phyloP scores from a whole-genome alignment of 768 basidiomycete genomes.

The Dentipellis fragilis region DNA sequence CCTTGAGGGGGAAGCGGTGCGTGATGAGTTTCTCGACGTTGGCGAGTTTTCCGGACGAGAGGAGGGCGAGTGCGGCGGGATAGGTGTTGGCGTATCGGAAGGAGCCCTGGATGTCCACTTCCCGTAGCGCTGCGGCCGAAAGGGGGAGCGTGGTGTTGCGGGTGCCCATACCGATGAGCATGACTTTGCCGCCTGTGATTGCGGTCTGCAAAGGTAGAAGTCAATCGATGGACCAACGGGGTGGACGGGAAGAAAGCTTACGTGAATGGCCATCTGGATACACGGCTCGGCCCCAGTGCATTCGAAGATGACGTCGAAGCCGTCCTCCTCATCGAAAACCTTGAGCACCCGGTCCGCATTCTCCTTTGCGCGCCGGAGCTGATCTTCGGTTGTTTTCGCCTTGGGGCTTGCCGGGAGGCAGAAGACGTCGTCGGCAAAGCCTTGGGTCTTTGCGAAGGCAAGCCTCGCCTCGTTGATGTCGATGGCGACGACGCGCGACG shows the following conservation, averaged over 20 bases:
- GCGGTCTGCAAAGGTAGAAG: conserved; percentile 46
- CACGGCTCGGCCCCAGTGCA: conserved; percentile 91
- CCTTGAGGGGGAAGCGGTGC: conserved; percentile 58
- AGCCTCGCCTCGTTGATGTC: conserved; percentile 84
- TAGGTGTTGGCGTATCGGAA: conserved; percentile 92
- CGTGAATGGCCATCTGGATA: conserved; percentile 85
- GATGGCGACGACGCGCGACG: conserved; percentile 60
- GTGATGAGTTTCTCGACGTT: conserved; percentile 70
- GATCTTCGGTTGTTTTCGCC: conserved; percentile 45
- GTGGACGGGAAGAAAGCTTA: conserved; percentile 33
- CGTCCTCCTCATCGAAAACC: conserved; percentile 53
- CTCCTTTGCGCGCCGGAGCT: conserved; percentile 51
- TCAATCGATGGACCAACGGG: conserved; percentile 4
- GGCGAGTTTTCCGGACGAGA: conserved; percentile 49
- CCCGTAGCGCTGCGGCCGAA: conserved; percentile 71
- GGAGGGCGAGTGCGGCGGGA: conserved; percentile 69
- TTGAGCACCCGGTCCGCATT: conserved; percentile 39
- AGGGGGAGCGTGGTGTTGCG: conserved; percentile 76
- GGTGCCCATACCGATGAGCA: conserved; percentile 95
- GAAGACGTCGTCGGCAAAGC: conserved; percentile 68
- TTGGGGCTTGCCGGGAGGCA: conserved; percentile 42
- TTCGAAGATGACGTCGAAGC: conserved; percentile 90
- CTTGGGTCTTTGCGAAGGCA: conserved; percentile 63
- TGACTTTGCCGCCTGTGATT: conserved; percentile 76
- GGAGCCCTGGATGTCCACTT: conserved; percentile 87